Conservation (phyloP, 2,329 filamentous ascomycete genomes). For the Fusarium sp. region DNA sequence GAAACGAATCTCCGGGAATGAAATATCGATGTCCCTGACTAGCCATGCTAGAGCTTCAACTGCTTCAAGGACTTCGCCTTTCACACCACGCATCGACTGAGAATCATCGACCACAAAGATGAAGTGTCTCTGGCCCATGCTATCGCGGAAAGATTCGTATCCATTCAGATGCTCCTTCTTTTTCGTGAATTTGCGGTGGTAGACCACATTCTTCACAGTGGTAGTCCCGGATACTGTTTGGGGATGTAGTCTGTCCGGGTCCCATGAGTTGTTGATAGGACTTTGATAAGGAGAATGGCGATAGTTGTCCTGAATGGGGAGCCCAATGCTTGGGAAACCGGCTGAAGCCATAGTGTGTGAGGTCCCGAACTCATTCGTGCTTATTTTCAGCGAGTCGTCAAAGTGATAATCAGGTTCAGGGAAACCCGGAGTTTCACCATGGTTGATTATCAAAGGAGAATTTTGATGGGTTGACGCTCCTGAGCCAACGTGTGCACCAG, state of each 20-base stretch:
- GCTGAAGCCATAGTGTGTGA: not conserved
- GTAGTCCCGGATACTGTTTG: not conserved
- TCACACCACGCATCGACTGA: not conserved
- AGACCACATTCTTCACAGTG: not conserved
- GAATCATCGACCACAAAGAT: conserved; percentile 35
- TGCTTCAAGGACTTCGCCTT: not conserved
- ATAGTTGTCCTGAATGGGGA: not conserved
- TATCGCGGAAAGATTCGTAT: not conserved
- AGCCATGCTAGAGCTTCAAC: conserved; percentile 16
- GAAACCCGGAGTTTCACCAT: not conserved
- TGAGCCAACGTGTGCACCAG: rapidly evolving
- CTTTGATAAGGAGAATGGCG: not conserved
- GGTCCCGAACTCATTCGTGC: not conserved
- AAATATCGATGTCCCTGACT: conserved; percentile 1
- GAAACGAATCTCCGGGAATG: conserved; percentile 18
- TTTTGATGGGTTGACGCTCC: not conserved
- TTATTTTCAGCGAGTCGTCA: not conserved
- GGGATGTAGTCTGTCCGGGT: not conserved
- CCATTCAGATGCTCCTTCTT: conserved; percentile 2
- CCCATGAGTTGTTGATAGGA: not conserved
- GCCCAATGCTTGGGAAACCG: no score
- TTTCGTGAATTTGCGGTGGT: not conserved
- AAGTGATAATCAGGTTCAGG: not conserved
- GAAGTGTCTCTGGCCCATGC: conserved; percentile 10
- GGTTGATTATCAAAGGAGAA: not conserved